Conservation (phyloP, 1,284 basidiomycete species). For the Austroboletus olivaceoglutinosus region DNA sequence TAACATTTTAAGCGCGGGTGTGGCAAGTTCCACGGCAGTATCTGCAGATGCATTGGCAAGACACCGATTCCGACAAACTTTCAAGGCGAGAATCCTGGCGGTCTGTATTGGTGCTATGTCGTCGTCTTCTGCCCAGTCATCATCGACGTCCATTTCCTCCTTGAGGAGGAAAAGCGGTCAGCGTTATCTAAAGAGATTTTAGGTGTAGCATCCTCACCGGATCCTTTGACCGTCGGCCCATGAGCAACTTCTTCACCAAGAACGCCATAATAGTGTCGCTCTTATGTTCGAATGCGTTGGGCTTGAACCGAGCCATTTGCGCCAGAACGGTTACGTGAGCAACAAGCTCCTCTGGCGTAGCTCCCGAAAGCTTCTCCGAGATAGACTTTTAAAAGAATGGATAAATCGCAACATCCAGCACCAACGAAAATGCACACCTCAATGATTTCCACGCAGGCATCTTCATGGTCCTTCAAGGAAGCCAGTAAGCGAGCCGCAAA, state of each 20-base stretch:
- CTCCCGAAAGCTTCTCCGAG: slow-evolving; percentile 50
- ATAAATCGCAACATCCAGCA: neutral
- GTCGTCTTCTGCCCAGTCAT: slow-evolving; percentile 76
- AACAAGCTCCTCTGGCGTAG: slow-evolving; percentile 55
- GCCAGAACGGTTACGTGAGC: slow-evolving; percentile 71
- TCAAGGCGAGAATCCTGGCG: slow-evolving; percentile 74
- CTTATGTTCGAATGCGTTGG: slow-evolving; percentile 73
- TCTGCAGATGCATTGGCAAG: slow-evolving; percentile 62
- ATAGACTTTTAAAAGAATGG: slow-evolving; percentile 49
- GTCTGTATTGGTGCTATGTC: slow-evolving; percentile 53
- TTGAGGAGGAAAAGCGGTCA: slow-evolving; percentile 18
- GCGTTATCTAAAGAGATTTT: neutral
- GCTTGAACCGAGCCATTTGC: slow-evolving; percentile 71
- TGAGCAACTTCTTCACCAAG: slow-evolving; percentile 72
- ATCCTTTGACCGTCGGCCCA: slow-evolving; percentile 48
- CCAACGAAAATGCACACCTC: slow-evolving; percentile 48
- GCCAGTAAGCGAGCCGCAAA: slow-evolving; percentile 83
- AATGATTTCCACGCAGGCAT: slow-evolving; percentile 54
- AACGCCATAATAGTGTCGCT: slow-evolving; percentile 73
- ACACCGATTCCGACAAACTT: slow-evolving; percentile 77
- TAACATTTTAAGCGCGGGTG: slow-evolving; percentile 76
- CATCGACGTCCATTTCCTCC: slow-evolving; percentile 53
- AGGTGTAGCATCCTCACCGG: slow-evolving; percentile 39
- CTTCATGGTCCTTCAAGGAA: slow-evolving; percentile 52
- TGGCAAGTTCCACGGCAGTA: slow-evolving; percentile 63